phyloP scores from a whole-genome alignment of 441 rosid species.

The Flueggea neowawraea region DNA sequence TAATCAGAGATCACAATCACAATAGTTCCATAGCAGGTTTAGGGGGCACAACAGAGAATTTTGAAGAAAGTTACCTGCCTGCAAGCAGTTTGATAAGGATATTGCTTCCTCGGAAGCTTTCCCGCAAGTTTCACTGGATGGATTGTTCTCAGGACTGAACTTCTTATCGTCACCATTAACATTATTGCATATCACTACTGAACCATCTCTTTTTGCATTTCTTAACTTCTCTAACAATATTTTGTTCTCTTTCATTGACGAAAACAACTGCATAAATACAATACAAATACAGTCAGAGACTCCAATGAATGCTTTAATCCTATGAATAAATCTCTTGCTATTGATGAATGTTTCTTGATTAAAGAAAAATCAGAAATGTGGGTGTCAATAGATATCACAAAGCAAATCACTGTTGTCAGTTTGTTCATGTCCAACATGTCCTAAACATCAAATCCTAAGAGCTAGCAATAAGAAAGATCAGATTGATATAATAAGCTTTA shows the following conservation, averaged over 20 bases:
- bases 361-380: too few species aligned
- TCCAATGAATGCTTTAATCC: too few species aligned
- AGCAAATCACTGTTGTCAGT: too few species aligned
- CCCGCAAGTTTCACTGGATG: slow-evolving; percentile 13
- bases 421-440: too few species aligned
- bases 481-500: too few species aligned
- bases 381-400: too few species aligned
- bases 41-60: not conserved
- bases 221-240: slow-evolving; percentile 40
- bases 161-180: slow-evolving; percentile 28
- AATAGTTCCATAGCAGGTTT: not conserved
- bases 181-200: slow-evolving; percentile 11
- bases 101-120: slow-evolving; percentile 29
- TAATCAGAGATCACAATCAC: not conserved
- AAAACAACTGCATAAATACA: slow-evolving; percentile 47
- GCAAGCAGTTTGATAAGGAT: slow-evolving; percentile 26
- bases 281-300: not conserved
- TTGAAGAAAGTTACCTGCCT: slow-evolving; percentile 49
- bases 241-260: slow-evolving; percentile 50
- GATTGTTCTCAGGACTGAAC: slow-evolving; percentile 18
- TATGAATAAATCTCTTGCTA: too few species aligned
- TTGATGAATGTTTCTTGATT: too few species aligned
- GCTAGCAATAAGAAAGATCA: too few species aligned
- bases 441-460: too few species aligned
- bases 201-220: slow-evolving; percentile 21